Conservation (phyloP, 176 grass and related monocot genomes). For the Panicum miliaceum region DNA sequence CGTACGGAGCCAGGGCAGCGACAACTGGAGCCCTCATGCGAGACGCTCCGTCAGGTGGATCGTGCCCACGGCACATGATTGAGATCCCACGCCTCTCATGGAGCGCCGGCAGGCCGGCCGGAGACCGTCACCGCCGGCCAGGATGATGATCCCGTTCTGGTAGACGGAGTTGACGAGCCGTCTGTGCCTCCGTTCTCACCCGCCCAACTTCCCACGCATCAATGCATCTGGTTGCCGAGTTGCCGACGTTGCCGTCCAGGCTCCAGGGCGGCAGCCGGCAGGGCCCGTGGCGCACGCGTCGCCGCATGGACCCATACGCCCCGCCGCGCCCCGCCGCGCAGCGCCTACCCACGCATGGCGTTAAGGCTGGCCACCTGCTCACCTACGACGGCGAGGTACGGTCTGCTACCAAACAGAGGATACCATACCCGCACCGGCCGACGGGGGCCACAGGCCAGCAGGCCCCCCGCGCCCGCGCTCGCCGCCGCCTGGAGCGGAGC, state of each 20-base stretch:
- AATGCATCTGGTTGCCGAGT: neutral
- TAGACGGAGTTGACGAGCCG: neutral
- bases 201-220: neutral
- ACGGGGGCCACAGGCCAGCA: too few species aligned
- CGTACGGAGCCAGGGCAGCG: neutral
- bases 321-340: neutral
- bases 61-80: neutral
- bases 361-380: conserved; percentile 5
- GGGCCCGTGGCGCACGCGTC: neutral
- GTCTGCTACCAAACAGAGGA: neutral
- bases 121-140: neutral
- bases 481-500: conserved; percentile 12
- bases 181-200: neutral
- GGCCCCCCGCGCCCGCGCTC: conserved; percentile 6
- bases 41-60: neutral
- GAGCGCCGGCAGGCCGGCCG: neutral
- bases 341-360: conserved; percentile 26
- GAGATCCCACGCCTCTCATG: neutral
- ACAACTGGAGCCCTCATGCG: conserved; percentile 31
- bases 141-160: neutral
- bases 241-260: neutral
- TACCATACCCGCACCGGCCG: neutral
- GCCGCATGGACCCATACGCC: conserved; percentile 1
- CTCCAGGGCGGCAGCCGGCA: neutral
- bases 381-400: neutral